Evolutionary conservation across 2,329 filamentous ascomycete genomes (phyloP).

Genomic region (Intubia oerlemansii): DNA sequence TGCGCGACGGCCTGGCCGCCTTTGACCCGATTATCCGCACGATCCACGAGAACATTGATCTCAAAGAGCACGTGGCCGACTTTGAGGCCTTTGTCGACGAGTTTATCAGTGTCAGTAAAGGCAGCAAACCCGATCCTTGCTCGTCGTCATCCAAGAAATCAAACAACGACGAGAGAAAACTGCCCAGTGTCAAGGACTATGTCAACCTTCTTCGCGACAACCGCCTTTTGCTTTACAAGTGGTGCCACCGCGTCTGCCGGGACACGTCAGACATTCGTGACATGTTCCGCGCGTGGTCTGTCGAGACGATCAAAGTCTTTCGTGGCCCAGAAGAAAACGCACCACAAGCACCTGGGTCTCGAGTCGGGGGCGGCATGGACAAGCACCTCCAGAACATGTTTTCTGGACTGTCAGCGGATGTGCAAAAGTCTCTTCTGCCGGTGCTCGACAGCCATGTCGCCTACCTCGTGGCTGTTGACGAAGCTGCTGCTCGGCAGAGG

Average conservation of each 20-base stretch:
- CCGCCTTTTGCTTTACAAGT: conserved; percentile 40
- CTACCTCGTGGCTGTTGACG: conserved; percentile 35
- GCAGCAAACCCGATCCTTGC: conserved; percentile 15
- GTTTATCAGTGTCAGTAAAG: conserved; percentile 38
- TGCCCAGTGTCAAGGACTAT: conserved; percentile 50
- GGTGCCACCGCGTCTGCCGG: conserved; percentile 46
- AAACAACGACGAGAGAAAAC: conserved; percentile 8
- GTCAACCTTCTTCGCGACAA: conserved; percentile 45
- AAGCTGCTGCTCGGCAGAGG: conserved; percentile 31
- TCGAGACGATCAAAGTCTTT: conserved; percentile 36
- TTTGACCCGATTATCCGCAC: conserved; percentile 56
- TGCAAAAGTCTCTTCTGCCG: conserved; percentile 22
- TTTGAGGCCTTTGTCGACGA: conserved; percentile 49
- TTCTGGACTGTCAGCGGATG: conserved; percentile 21
- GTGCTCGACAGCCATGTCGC: conserved; percentile 36
- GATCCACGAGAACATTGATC: conserved; percentile 49
- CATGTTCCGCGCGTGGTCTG: conserved; percentile 39
- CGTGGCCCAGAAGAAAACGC: conserved; percentile 5
- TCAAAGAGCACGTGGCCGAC: conserved; percentile 46
- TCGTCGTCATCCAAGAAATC: too few relatives aligned
- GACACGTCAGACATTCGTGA: conserved; percentile 44
- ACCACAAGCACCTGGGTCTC: too few relatives aligned
- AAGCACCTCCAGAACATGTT: conserved; percentile 20
- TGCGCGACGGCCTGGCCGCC: conserved; percentile 42
- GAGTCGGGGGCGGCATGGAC: conserved; percentile 15